A percentile compares a stretch with the other conserved stretches of the same genome.
phyloP scores from a whole-genome alignment of 805 yeast species.

The Helenozyma baotianmanensis region DNA sequence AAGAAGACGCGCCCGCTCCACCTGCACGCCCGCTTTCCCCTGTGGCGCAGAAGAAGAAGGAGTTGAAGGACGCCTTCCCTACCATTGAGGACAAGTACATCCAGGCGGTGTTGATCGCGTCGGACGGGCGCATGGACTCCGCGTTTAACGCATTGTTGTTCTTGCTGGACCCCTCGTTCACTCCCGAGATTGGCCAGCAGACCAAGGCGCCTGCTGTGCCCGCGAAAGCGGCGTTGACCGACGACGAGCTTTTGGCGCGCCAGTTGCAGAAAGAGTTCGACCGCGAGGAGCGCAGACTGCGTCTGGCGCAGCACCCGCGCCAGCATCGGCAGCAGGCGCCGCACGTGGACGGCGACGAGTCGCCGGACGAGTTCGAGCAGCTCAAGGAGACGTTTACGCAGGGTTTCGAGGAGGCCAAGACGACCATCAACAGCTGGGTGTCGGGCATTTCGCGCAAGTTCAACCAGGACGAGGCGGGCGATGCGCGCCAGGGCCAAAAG shows the following conservation, averaged over 20 bases:
- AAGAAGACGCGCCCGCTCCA: slow-evolving; percentile 28
- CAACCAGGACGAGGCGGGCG: slow-evolving; percentile 17
- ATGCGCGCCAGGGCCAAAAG: slow-evolving; percentile 5
- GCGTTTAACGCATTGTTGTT: slow-evolving; percentile 86
- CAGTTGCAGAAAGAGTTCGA: slow-evolving; percentile 66
- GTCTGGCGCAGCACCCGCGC: slow-evolving; percentile 13
- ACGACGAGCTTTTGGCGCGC: slow-evolving; percentile 83
- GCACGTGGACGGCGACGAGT: slow-evolving; percentile 26
- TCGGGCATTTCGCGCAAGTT: slow-evolving; percentile 57
- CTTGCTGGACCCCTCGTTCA: slow-evolving; percentile 66
- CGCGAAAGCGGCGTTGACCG: slow-evolving; percentile 22
- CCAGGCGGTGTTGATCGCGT: slow-evolving; percentile 79
- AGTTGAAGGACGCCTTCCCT: slow-evolving; percentile 85
- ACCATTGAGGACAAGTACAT: slow-evolving; percentile 62
- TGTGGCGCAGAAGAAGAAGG: slow-evolving; percentile 46
- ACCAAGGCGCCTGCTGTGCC: slow-evolving; percentile 11
- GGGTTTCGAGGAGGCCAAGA: slow-evolving; percentile 77
- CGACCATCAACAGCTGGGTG: slow-evolving; percentile 75
- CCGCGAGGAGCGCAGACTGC: slow-evolving; percentile 34
- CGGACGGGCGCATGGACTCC: slow-evolving; percentile 72
- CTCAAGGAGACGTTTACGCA: slow-evolving; percentile 64
- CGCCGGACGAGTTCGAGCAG: slow-evolving; percentile 59
- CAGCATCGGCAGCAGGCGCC: slow-evolving; percentile 15
- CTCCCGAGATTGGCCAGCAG: slow-evolving; percentile 48
- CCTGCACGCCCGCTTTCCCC: slow-evolving; percentile 63